A percentile compares a stretch with the other conserved stretches of the same genome.
Evolutionary conservation across 805 yeast species (phyloP).

Genomic region (Yarrowia sp.): DNA sequence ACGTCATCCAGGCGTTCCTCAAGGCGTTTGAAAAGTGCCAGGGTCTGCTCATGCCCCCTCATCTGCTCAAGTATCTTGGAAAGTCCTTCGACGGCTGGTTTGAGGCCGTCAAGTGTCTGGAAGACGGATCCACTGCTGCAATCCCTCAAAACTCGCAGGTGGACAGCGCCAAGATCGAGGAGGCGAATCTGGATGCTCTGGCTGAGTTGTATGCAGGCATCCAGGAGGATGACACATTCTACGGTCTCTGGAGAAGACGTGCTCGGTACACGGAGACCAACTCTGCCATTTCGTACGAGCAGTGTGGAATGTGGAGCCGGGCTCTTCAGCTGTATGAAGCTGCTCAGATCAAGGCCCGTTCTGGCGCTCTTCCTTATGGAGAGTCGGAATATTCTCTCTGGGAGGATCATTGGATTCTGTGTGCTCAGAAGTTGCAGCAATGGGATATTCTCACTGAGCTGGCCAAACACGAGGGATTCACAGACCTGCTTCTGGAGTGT

Average conservation of each 20-base stretch:
- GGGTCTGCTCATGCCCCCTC: slow-evolving; percentile 80
- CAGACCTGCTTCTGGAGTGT: slow-evolving; percentile 93
- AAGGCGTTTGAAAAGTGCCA: slow-evolving; percentile 77
- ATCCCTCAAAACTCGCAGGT: slow-evolving; percentile 56
- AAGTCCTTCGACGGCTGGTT: slow-evolving; percentile 90
- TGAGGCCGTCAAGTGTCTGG: slow-evolving; percentile 83
- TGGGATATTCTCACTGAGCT: slow-evolving; percentile 97
- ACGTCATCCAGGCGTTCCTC: slow-evolving; percentile 81
- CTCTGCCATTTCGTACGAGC: slow-evolving; percentile 92
- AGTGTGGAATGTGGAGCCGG: slow-evolving; percentile 91
- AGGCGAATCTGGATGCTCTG: slow-evolving; percentile 87
- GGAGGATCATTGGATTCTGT: slow-evolving; percentile 98
- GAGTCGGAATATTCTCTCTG: slow-evolving; percentile 94
- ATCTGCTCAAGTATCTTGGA: slow-evolving; percentile 86
- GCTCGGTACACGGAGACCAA: slow-evolving; percentile 94
- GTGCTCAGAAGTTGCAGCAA: slow-evolving; percentile 96
- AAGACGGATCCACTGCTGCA: slow-evolving; percentile 60
- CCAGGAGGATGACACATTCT: slow-evolving; percentile 95
- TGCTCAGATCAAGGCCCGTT: slow-evolving; percentile 95
- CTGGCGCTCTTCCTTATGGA: slow-evolving; percentile 93
- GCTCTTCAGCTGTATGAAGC: slow-evolving; percentile 94
- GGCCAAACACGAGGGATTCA: slow-evolving; percentile 97
- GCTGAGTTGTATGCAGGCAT: slow-evolving; percentile 86
- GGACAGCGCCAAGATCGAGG: slow-evolving; percentile 77
- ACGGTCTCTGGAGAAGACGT: slow-evolving; percentile 96